These are phyloP conservation scores for Lunularia cruciata DNA, from an alignment of 225 moss, liverwort and hornwort species.

Conservation along the genomic window DNA sequence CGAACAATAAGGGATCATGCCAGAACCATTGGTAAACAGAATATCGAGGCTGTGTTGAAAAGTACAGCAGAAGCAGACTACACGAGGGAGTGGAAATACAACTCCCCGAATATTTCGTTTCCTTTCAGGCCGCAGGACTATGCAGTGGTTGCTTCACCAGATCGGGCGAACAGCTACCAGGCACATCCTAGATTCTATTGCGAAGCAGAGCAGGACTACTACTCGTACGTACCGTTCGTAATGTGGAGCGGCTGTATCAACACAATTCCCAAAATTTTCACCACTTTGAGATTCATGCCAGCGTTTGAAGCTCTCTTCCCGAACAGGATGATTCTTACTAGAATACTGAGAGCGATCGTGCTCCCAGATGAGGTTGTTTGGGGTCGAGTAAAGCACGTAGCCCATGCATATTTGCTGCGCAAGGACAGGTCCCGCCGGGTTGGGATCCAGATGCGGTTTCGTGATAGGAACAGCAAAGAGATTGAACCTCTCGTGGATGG, in stretches of 20 bases:
- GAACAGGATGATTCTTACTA: constrained; percentile 54
- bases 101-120: background rate
- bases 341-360: constrained; percentile 58
- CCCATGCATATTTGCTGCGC: constrained; percentile 36
- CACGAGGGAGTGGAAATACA: background rate
- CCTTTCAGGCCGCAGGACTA: constrained; percentile 11
- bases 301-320: constrained; percentile 63
- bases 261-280: constrained; percentile 67
- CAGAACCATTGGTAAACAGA: background rate
- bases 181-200: constrained; percentile 63
- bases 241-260: constrained; percentile 66
- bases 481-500: constrained; percentile 42
- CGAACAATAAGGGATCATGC: constrained; percentile 5
- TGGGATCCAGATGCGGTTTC: constrained; percentile 70
- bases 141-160: constrained; percentile 24
- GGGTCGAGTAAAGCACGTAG: constrained; percentile 48
- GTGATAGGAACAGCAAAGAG: constrained; percentile 37
- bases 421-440: constrained; percentile 50
- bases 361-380: constrained; percentile 51
- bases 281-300: constrained; percentile 60
- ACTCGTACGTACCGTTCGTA: constrained; percentile 56
- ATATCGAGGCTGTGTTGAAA: background rate
- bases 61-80: background rate
- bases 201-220: constrained; percentile 60
- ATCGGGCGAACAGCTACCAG: constrained; percentile 42